These are phyloP conservation scores for Pyricularia sp. DNA, from an alignment of 2,329 filamentous ascomycete species.

Conservation along the genomic window DNA sequence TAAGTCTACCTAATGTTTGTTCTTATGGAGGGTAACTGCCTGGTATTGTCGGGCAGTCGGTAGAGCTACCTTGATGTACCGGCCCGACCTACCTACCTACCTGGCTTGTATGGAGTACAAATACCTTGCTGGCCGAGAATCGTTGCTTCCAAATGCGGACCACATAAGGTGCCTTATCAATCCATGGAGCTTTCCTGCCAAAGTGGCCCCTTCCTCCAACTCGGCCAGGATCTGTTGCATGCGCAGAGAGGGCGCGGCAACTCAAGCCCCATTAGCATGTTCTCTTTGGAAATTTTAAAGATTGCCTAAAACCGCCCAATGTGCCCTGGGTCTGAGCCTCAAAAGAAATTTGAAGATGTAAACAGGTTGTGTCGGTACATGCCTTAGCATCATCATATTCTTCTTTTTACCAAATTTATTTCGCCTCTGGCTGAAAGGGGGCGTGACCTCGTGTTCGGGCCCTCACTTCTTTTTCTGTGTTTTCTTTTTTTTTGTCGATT, in stretches of 20 bases:
- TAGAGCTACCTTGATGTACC: background rate
- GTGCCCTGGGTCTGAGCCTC: background rate
- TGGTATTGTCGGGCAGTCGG: background rate
- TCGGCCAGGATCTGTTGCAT: background rate
- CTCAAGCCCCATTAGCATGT: background rate
- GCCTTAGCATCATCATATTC: conserved; percentile 6
- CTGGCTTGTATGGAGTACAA: background rate
- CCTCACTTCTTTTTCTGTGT: conserved; percentile 9
- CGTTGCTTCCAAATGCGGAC: background rate
- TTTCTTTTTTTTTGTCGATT: conserved; percentile 17
- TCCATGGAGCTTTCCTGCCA: background rate
- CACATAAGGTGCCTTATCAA: background rate
- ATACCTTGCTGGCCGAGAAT: background rate
- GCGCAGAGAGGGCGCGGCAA: background rate
- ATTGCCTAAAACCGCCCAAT: background rate
- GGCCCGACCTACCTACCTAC: background rate
- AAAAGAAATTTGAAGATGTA: background rate
- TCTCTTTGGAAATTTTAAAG: too few species aligned
- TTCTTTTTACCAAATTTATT: background rate
- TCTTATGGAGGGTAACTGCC: background rate
- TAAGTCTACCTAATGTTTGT: background rate
- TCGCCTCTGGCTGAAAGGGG: background rate
- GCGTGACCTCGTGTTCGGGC: background rate
- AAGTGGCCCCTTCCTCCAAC: background rate
- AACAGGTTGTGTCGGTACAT: conserved; percentile 4